Evolutionary conservation across 164 flowering plant species (phyloP).

Genomic region (Vitis riparia): DNA sequence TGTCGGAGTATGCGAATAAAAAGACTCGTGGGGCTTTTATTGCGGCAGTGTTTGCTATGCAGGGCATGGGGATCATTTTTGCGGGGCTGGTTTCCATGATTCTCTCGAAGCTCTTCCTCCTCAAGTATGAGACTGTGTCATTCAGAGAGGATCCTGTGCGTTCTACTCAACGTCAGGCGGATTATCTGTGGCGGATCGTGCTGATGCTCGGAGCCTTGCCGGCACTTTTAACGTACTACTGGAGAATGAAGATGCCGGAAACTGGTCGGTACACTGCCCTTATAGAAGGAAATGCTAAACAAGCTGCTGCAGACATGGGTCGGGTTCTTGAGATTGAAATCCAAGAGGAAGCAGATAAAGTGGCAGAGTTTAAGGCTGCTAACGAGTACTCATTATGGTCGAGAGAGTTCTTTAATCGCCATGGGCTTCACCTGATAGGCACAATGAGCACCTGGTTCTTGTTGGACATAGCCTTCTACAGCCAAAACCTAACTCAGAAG

Average conservation of each 20-base stretch:
- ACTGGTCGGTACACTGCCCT: slow-evolving; percentile 55
- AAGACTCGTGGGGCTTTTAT: slow-evolving; percentile 54
- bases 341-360: slow-evolving; percentile 38
- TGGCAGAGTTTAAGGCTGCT: slow-evolving; percentile 27
- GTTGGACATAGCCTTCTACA: slow-evolving; percentile 40
- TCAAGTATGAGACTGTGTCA: slow-evolving; percentile 5
- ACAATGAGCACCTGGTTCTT: slow-evolving; percentile 47
- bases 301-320: slow-evolving; percentile 54
- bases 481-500: slow-evolving; percentile 48
- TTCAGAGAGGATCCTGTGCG: slow-evolving; percentile 1
- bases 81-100: slow-evolving; percentile 54
- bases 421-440: slow-evolving; percentile 44
- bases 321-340: slow-evolving; percentile 49
- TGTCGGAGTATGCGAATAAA: slow-evolving; percentile 56
- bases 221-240: slow-evolving; percentile 42
- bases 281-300: slow-evolving; percentile 50
- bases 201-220: slow-evolving; percentile 54
- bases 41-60: slow-evolving; percentile 62
- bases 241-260: slow-evolving; percentile 64
- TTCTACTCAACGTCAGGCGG: slow-evolving; percentile 45
- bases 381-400: slow-evolving; percentile 40
- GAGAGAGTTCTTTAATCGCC: slow-evolving; percentile 30
- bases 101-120: slow-evolving; percentile 34
- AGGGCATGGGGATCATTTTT: slow-evolving; percentile 54
- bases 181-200: slow-evolving; percentile 45